Evolutionary conservation across 1,284 basidiomycete genomes (phyloP), one percentile per base, ranked within the genome.

Genomic region (Ganoderma lingzhi): DNA sequence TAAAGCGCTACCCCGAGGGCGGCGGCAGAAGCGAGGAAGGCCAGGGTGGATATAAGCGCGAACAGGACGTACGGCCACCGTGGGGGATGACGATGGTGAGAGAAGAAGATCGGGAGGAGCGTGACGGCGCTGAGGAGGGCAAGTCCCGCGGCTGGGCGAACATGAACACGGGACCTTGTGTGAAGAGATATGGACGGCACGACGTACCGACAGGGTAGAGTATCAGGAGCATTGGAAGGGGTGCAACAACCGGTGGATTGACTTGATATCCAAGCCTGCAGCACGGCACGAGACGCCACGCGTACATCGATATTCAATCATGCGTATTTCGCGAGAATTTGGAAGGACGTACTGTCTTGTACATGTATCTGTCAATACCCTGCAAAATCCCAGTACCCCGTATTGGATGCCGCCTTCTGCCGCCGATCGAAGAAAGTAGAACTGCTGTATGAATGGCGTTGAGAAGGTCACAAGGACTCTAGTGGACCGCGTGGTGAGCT

Each of bases 401-500:
- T 78, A 80, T 19, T 53, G 64, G 12, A 80, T 71, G 5, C 78
- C 79, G 41, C 76, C 79, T 19, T 64, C 66, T 19, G 73, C 68
- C 37, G 69, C 55, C 0, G 78, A 68, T 32, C 70, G 68, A 55
- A 81, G 64, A 70, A 80, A 81, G 71, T 77, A 80, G 61, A 80
- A 75, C 10, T 67, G 53, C n/a, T 63, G 72, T 41, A 79, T 72
- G 48, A 80, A 76, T 0, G 80, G 79, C 14, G 71, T 71, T 0
- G 80, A 81, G 61, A 81, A 75, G 0, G 75, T 78, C 28, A 78
- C 71, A 12, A 80, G 76, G 6, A 75, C 73, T n/a, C 80, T 81
- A 60, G n/a, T 30, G 15, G 37, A 23, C 6, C 23, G 23, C 23
- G 30, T 15, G 41, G 28, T 59, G 39, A 41, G 37, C 6, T 10